Evolutionary conservation across 2,329 filamentous ascomycete genomes (phyloP).

Genomic region (Emergomyces africanus): DNA sequence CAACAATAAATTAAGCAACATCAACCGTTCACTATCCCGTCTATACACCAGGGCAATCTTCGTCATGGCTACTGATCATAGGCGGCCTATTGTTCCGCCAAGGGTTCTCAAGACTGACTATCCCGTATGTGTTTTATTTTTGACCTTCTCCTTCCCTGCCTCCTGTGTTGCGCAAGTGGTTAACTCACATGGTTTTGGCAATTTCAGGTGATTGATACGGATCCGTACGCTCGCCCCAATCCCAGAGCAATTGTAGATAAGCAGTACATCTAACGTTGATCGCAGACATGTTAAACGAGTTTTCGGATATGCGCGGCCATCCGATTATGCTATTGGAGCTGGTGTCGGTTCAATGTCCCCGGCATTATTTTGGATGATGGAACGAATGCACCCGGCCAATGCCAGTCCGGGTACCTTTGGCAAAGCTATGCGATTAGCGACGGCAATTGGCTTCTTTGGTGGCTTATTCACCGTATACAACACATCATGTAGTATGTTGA

Average conservation of each 20-base stretch:
- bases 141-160: neutral
- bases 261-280: constrained; percentile 15
- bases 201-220: constrained; percentile 90
- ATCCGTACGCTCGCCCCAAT: constrained; percentile 58
- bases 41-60: neutral
- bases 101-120: constrained; percentile 74
- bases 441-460: constrained; percentile 58
- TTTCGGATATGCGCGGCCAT: constrained; percentile 68
- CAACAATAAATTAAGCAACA: neutral
- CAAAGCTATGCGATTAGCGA: constrained; percentile 66
- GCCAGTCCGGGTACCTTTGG: constrained; percentile 73
- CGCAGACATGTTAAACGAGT: constrained; percentile 81
- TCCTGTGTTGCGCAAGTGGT: neutral
- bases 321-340: constrained; percentile 65
- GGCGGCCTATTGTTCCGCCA: constrained; percentile 49
- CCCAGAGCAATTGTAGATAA: neutral
- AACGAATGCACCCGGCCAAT: constrained; percentile 72
- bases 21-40: neutral
- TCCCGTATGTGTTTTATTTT: constrained; percentile 51
- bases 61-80: constrained; percentile 25
- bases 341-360: constrained; percentile 61
- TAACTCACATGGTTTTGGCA: neutral
- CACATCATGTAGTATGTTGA: constrained; percentile 61
- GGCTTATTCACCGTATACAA: constrained; percentile 81
- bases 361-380: constrained; percentile 61